phyloP scores from a whole-genome alignment of 2,329 filamentous ascomycete genomes.

The Ceratocystis destructans region DNA sequence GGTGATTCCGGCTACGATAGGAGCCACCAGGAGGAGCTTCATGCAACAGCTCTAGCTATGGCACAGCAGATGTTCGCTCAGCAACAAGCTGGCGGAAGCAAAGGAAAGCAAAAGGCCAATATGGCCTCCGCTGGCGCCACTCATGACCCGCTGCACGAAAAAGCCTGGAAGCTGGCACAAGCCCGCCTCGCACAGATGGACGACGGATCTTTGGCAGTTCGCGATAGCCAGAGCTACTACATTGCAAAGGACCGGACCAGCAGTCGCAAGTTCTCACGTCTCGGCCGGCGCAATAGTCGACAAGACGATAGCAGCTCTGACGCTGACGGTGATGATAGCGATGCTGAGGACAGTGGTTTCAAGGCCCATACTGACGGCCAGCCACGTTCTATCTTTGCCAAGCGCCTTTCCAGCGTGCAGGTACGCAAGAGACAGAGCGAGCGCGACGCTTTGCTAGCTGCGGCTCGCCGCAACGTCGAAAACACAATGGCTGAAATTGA shows the following conservation, averaged over 20 bases:
- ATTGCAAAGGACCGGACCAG: constrained; percentile 33
- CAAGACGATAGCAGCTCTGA: not conserved
- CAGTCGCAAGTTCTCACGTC: constrained; percentile 32
- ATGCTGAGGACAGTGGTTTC: constrained; percentile 38
- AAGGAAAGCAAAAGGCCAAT: not conserved
- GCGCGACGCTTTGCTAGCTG: constrained; percentile 58
- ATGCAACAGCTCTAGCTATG: constrained; percentile 78
- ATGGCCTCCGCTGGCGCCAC: not conserved
- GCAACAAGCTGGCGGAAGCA: constrained; percentile 41
- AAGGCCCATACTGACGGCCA: constrained; percentile 39
- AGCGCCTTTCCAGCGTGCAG: constrained; percentile 53
- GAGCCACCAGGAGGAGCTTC: constrained; percentile 55
- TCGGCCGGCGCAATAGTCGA: constrained; percentile 22
- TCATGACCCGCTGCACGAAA: constrained; percentile 52
- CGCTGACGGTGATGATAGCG: constrained; percentile 37
- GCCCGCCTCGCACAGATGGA: constrained; percentile 72
- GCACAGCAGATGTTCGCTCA: constrained; percentile 70
- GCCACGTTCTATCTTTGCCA: constrained; percentile 58
- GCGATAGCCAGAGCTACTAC: constrained; percentile 64
- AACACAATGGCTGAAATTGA: constrained; percentile 68
- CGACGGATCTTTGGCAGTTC: constrained; percentile 48
- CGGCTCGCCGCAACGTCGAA: constrained; percentile 76
- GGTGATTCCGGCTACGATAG: constrained; percentile 57
- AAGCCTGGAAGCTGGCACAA: constrained; percentile 72
- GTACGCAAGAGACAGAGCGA: constrained; percentile 61